Percentiles rank a stretch among this genome's conserved stretches.
Conservation (phyloP, 768 basidiomycete genomes). For the Boletus vinaceobasis region DNA sequence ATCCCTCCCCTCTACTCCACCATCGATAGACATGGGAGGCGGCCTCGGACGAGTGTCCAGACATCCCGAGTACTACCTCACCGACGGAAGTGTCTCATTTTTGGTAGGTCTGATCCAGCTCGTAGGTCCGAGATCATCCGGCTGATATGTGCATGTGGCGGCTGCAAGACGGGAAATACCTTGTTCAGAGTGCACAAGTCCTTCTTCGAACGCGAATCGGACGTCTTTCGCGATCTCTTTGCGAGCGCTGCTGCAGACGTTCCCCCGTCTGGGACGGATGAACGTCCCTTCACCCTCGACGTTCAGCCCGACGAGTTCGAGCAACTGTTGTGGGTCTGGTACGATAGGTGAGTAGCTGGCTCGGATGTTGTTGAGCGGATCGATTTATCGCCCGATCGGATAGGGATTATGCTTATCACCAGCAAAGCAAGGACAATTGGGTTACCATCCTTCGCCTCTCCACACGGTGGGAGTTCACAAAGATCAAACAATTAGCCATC, state of each 20-base stretch:
- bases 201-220: constrained; percentile 59
- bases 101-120: constrained; percentile 11
- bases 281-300: constrained; percentile 42
- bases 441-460: constrained; percentile 50
- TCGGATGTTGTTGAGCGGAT: neutral
- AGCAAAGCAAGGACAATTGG: constrained; percentile 53
- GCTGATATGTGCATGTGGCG: constrained; percentile 9
- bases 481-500: constrained; percentile 49
- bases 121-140: neutral
- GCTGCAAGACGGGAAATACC: constrained; percentile 45
- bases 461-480: constrained; percentile 51
- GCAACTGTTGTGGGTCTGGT: constrained; percentile 56
- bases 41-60: constrained; percentile 3
- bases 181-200: constrained; percentile 54
- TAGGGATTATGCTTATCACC: constrained; percentile 54
- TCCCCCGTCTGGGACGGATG: constrained; percentile 34
- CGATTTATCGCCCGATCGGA: neutral
- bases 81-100: constrained; percentile 14
- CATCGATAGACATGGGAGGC: constrained; percentile 12
- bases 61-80: constrained; percentile 10
- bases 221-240: constrained; percentile 38
- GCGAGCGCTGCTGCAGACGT: constrained; percentile 26
- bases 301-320: constrained; percentile 44
- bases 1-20: neutral
- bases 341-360: constrained; percentile 42